Percentiles rank a stretch among this genome's conserved stretches.
These are phyloP conservation scores for Malassezia yamatoensis DNA, from an alignment of 1,284 basidiomycete genomes.

Conservation along the genomic window DNA sequence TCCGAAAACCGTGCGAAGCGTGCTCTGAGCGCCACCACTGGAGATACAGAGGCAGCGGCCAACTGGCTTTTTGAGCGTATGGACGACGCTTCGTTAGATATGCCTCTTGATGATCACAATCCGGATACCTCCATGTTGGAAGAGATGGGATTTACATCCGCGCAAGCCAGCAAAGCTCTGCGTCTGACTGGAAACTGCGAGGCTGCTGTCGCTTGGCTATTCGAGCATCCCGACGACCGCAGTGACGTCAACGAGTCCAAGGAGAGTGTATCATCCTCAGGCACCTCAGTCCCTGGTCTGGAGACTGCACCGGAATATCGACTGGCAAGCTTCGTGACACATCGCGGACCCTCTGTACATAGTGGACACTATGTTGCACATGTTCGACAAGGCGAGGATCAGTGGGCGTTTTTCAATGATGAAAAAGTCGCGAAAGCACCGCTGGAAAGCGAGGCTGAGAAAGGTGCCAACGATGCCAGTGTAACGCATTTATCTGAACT, in stretches of 20 bases:
- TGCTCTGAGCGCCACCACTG: conserved; percentile 74
- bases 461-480: neutral
- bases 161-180: conserved; percentile 79
- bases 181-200: conserved; percentile 71
- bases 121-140: conserved; percentile 55
- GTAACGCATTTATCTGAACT: neutral
- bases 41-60: conserved; percentile 72
- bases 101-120: conserved; percentile 54
- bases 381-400: conserved; percentile 50
- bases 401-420: conserved; percentile 6
- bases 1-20: conserved; percentile 35
- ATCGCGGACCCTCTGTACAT: conserved; percentile 19
- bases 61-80: conserved; percentile 89
- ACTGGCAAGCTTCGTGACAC: conserved; percentile 17
- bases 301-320: conserved; percentile 1
- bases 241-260: conserved; percentile 57
- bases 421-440: conserved; percentile 18
- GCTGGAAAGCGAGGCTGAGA: neutral
- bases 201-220: conserved; percentile 91
- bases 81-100: conserved; percentile 87
- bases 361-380: conserved; percentile 72
- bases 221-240: conserved; percentile 78
- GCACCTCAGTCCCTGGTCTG: neutral
- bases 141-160: conserved; percentile 84
- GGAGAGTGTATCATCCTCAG: conserved; percentile 54